Base-by-base conservation (phyloP, 108 stramenopile species). In the Cyclotella atomus region DNA sequence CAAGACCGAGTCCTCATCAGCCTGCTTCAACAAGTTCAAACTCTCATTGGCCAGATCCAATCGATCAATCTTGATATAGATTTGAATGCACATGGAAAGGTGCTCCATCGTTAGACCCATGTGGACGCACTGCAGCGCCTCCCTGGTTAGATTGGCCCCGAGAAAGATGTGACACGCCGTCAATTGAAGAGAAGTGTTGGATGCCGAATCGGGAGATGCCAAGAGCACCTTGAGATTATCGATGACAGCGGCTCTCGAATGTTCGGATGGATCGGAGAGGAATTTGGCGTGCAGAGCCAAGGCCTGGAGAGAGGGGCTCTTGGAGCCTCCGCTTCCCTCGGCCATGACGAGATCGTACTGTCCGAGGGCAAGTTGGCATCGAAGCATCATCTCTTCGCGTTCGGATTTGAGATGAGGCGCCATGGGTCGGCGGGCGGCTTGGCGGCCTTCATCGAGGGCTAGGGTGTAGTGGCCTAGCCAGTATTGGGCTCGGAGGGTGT, bases 401-500 rank as follows among this genome's bases (percentile, higher is more conserved):
- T 98, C 97, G 23, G 84, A 70, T 73, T 91, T 93, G 56, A 94
- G 77, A 33, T 77, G 78, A 16, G 90, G 83, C 29, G 83, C 83
- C 93, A 93, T 89, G 19, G 92, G 91, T 6, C 91, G 83, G 45
- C 91, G 83, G 57, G 82, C 77, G 33, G 95, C 82, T 20, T 82
- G 70, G 65, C 85, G 84, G 55, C 85, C 95, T 79, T 96, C 95
- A 36, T 90, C 93, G 65, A 96, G 79, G 36, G 89, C 85, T 59
- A 95, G 74, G 57, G 89, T 75, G 80, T 96, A 99, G 86, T 96
- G 96, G 23, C 97, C 98, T 59, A 99, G 80, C 95, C 95, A 98
- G 85, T 87, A 99, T 65, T 95, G 96, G 88, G 96, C 97, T 46
- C 98, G 89, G 45, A 99, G 83, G 47, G 98, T 98, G 95, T 96